A percentile compares a stretch with the other conserved stretches of the same genome.
phyloP scores from a whole-genome alignment of 140 eudicot species.

The Erigeron philadelphicus region DNA sequence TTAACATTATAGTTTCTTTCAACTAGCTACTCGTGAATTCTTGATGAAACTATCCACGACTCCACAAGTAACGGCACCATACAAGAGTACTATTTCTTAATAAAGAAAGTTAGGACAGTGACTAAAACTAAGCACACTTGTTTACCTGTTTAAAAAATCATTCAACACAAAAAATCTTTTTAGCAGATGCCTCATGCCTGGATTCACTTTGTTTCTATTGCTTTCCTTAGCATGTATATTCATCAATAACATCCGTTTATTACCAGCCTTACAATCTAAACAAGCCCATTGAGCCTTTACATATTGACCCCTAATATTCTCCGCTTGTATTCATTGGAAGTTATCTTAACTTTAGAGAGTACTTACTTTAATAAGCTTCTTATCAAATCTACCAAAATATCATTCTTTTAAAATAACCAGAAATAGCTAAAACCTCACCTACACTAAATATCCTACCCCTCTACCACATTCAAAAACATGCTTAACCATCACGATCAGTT shows the following conservation, averaged over 20 bases:
- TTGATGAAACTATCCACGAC: background rate
- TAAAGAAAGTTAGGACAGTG: background rate
- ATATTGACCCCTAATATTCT: too few relatives aligned
- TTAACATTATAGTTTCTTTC: background rate
- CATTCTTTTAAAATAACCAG: too few relatives aligned
- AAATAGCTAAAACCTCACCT: too few relatives aligned
- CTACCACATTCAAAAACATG: too few relatives aligned
- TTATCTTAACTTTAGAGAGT: too few relatives aligned
- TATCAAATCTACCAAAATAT: too few relatives aligned
- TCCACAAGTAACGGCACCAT: background rate
- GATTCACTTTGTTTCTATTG: background rate
- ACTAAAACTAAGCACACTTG: constrained; percentile 6
- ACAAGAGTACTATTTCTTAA: background rate
- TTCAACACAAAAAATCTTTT: constrained; percentile 5
- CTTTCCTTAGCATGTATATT: constrained; percentile 5
- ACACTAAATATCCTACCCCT: too few relatives aligned
- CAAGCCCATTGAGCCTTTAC: background rate
- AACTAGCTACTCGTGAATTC: constrained; percentile 4
- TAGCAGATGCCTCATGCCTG: constrained; percentile 11
- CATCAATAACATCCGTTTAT: background rate
- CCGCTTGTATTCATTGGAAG: too few relatives aligned
- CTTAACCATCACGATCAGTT: too few relatives aligned
- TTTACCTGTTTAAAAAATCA: background rate
- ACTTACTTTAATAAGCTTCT: too few relatives aligned
- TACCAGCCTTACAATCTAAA: background rate